Percentiles rank a stretch among this genome's conserved stretches.
phyloP scores from a whole-genome alignment of 148 eudicot species.

The Spergularia bocconei region DNA sequence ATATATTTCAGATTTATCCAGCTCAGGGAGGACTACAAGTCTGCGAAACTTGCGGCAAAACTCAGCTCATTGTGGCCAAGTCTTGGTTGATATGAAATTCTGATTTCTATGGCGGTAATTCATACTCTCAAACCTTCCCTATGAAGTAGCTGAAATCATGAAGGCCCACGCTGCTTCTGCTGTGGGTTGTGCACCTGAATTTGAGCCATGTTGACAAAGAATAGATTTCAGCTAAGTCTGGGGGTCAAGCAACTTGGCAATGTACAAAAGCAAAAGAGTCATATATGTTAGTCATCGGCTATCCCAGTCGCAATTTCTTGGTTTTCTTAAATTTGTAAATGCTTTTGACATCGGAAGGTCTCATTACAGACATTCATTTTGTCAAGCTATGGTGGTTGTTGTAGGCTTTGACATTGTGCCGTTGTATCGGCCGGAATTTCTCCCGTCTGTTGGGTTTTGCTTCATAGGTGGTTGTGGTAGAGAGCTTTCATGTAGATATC shows the following conservation, averaged over 20 bases:
- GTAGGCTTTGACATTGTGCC: neutral
- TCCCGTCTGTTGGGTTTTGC: too few species aligned
- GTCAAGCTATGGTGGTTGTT: slow-evolving; percentile 7
- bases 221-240: neutral
- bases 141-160: neutral
- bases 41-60: slow-evolving; percentile 82
- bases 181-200: neutral
- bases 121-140: neutral
- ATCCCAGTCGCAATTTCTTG: too few species aligned
- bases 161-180: neutral
- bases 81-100: slow-evolving; percentile 38
- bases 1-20: slow-evolving; percentile 72
- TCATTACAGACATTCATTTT: neutral
- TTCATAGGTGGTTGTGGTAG: too few species aligned
- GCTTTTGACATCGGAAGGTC: neutral
- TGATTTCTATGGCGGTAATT: neutral
- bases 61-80: slow-evolving; percentile 83
- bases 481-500: slow-evolving; percentile 10
- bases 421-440: neutral
- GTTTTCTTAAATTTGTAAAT: neutral
- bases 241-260: neutral
- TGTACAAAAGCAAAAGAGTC: neutral
- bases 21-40: slow-evolving; percentile 90
- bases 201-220: neutral
- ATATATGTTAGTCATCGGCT: neutral